phyloP scores from a whole-genome alignment of 495 filamentous ascomycete genomes.

The Penicillium robsamsonii region DNA sequence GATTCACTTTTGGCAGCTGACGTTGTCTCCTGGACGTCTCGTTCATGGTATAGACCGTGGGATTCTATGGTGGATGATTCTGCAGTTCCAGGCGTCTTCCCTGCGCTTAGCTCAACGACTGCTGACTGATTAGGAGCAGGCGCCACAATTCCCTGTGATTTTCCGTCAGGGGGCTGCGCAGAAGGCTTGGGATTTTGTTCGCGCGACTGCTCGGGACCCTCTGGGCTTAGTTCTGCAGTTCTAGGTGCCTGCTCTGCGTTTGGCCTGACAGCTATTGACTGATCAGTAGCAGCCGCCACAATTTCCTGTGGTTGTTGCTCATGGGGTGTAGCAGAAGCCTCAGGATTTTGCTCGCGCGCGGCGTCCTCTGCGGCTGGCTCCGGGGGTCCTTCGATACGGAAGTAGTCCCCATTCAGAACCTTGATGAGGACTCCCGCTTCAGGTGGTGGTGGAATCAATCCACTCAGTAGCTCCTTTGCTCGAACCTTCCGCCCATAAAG shows the following conservation, averaged over 20 bases:
- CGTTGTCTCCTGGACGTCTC: neutral
- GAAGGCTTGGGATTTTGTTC: neutral
- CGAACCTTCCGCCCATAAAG: conserved; percentile 76
- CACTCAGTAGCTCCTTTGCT: conserved; percentile 75
- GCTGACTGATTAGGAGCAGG: neutral
- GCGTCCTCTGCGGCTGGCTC: neutral
- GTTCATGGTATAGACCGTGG: neutral
- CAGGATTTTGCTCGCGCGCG: neutral
- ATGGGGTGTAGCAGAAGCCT: no score
- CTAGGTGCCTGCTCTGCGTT: no score
- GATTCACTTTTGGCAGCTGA: neutral
- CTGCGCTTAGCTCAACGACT: neutral
- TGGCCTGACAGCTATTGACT: no score
- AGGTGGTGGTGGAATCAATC: conserved; percentile 69
- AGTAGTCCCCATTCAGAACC: conserved; percentile 56
- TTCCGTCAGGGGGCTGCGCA: neutral
- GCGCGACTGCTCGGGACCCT: no score
- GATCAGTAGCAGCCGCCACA: no score
- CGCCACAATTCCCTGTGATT: neutral
- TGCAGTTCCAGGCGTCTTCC: neutral
- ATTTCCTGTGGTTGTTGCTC: no score
- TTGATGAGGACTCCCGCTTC: conserved; percentile 74
- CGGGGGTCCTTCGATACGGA: neutral
- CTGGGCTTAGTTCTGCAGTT: no score
- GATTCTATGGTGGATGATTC: neutral